These are phyloP conservation scores for Poronia punctata DNA, from an alignment of 495 filamentous ascomycete genomes.

Conservation along the genomic window DNA sequence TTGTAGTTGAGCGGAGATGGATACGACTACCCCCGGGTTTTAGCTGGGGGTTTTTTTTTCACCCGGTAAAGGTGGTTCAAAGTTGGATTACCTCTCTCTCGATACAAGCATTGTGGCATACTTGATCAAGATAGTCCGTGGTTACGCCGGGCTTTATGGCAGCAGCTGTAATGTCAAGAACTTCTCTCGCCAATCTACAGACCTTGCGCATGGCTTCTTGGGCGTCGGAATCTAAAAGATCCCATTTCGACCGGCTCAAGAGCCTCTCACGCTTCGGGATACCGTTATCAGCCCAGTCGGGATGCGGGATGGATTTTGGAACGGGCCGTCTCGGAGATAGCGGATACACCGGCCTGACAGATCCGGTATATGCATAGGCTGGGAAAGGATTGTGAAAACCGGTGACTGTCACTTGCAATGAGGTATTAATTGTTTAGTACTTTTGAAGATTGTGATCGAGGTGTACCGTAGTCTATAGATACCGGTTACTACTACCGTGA, in stretches of 20 bases:
- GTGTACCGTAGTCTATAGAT: too few species aligned
- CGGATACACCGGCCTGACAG: conserved; percentile 78
- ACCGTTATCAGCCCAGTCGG: conserved; percentile 79
- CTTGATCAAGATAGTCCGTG: conserved; percentile 87
- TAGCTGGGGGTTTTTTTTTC: background rate
- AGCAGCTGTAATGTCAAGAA: conserved; percentile 80
- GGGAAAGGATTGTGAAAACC: conserved; percentile 85
- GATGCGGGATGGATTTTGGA: conserved; percentile 69
- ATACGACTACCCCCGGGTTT: conserved; percentile 65
- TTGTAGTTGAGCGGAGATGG: conserved; percentile 91
- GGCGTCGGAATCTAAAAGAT: conserved; percentile 64
- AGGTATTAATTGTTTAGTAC: conserved; percentile 54
- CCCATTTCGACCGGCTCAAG: conserved; percentile 63
- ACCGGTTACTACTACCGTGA: too few species aligned
- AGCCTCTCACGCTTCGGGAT: conserved; percentile 68
- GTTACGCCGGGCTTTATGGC: conserved; percentile 78
- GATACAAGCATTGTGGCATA: conserved; percentile 88
- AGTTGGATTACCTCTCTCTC: conserved; percentile 68
- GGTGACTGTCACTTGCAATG: conserved; percentile 61
- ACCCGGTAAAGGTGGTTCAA: background rate
- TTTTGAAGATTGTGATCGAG: background rate
- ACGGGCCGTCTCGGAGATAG: conserved; percentile 63
- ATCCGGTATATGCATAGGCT: conserved; percentile 67
- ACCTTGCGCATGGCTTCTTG: conserved; percentile 83
- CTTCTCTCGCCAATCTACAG: conserved; percentile 77